Conservation (phyloP, 192 early-diverging fungal species). For the Pecoramyces ruminantium region DNA sequence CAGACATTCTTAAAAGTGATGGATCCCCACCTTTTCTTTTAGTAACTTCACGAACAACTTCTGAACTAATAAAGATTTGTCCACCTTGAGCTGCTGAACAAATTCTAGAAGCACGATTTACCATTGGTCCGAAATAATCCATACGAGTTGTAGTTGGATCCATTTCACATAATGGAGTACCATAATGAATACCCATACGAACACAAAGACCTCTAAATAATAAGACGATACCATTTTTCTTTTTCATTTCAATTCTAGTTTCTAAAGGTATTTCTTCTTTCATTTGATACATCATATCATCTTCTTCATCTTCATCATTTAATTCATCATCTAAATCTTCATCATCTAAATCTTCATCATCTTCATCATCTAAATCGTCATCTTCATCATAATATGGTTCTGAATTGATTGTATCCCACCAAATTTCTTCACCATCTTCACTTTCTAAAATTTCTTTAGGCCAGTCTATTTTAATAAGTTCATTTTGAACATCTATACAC, state of each 20-base stretch:
- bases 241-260: neutral
- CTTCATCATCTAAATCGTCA: neutral
- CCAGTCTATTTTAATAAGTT: slow-evolving; percentile 70
- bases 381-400: slow-evolving; percentile 13
- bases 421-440: slow-evolving; percentile 55
- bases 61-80: slow-evolving; percentile 71
- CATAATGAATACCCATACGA: slow-evolving; percentile 88
- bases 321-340: neutral
- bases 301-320: slow-evolving; percentile 5
- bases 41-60: slow-evolving; percentile 47
- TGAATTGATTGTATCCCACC: slow-evolving; percentile 15
- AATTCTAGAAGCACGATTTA: slow-evolving; percentile 71
- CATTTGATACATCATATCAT: neutral
- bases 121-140: slow-evolving; percentile 93
- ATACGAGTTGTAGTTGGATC: slow-evolving; percentile 80
- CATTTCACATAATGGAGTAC: slow-evolving; percentile 65
- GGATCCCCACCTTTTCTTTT: slow-evolving; percentile 7
- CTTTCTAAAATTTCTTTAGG: slow-evolving; percentile 66
- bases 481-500: slow-evolving; percentile 72
- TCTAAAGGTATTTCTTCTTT: neutral
- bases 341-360: neutral
- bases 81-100: slow-evolving; percentile 75
- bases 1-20: slow-evolving; percentile 5
- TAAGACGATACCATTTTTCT: slow-evolving; percentile 9
- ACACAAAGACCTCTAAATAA: slow-evolving; percentile 77